Evolutionary conservation across 768 basidiomycete species (phyloP).

Genomic region (Cubamyces sp.): DNA sequence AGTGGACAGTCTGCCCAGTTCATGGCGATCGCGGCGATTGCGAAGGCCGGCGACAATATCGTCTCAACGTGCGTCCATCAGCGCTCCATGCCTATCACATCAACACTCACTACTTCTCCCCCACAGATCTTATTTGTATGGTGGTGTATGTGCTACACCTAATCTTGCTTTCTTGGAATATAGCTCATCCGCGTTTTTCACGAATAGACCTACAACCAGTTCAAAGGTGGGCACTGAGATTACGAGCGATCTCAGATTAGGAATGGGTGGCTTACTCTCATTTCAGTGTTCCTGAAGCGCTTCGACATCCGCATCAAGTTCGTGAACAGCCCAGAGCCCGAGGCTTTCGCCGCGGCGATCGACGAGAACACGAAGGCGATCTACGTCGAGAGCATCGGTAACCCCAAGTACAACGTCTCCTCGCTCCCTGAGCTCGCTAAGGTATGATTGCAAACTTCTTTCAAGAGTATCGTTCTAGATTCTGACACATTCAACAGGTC

Average conservation of each 20-base stretch:
- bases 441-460: conserved; percentile 37
- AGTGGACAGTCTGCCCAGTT: conserved; percentile 83
- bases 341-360: conserved; percentile 65
- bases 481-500: conserved; percentile 42
- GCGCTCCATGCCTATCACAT: neutral
- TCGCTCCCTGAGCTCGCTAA: conserved; percentile 71
- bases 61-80: conserved; percentile 59
- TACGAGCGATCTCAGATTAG: neutral
- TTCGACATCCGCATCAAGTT: conserved; percentile 70
- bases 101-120: neutral
- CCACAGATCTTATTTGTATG: conserved; percentile 64
- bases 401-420: conserved; percentile 72
- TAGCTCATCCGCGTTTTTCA: neutral
- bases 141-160: conserved; percentile 55
- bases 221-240: conserved; percentile 54
- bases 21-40: conserved; percentile 64
- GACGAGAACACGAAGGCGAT: conserved; percentile 80
- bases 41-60: conserved; percentile 75
- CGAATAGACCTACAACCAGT: conserved; percentile 67
- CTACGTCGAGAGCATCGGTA: conserved; percentile 79
- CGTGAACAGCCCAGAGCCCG: conserved; percentile 57
- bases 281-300: conserved; percentile 64
- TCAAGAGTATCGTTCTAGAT: neutral
- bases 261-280: neutral
- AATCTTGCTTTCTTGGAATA: neutral